phyloP scores from a whole-genome alignment of 495 filamentous ascomycete species.

The Penicillium canariense region DNA sequence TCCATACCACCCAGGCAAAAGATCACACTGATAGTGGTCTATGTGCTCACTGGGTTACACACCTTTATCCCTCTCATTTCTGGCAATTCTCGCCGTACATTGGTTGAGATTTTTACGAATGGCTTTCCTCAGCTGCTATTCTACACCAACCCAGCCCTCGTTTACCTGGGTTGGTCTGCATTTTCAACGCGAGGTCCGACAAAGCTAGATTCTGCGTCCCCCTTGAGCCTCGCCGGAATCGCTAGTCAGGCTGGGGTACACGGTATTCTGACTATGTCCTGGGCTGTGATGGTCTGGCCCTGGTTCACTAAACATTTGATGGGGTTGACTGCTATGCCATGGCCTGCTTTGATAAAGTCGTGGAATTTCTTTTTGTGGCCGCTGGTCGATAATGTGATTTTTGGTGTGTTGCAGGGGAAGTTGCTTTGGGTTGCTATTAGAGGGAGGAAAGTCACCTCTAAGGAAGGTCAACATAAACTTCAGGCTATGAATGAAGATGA shows the following conservation, averaged over 20 bases:
- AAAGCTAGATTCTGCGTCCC: background rate
- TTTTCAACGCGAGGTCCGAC: background rate
- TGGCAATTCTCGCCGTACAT: background rate
- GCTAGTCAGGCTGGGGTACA: conserved; percentile 1
- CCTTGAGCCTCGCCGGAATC: background rate
- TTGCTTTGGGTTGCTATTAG: background rate
- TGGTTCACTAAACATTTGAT: background rate
- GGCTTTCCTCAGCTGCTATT: background rate
- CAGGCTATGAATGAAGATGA: too few relatives aligned
- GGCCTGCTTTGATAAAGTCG: background rate
- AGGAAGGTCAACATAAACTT: background rate
- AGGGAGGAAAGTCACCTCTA: background rate
- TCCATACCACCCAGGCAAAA: background rate
- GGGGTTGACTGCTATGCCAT: too few relatives aligned
- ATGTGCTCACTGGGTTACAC: background rate
- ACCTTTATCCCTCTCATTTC: background rate
- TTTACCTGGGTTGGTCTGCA: background rate
- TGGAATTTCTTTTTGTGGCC: background rate
- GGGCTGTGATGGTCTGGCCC: background rate
- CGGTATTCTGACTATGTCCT: background rate
- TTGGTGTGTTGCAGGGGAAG: background rate
- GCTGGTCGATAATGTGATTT: background rate
- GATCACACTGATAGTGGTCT: background rate
- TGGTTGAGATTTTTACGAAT: background rate
- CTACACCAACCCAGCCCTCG: background rate